Evolutionary conservation across 441 rosid species (phyloP).

Genomic region (Biscutella laevigata): DNA sequence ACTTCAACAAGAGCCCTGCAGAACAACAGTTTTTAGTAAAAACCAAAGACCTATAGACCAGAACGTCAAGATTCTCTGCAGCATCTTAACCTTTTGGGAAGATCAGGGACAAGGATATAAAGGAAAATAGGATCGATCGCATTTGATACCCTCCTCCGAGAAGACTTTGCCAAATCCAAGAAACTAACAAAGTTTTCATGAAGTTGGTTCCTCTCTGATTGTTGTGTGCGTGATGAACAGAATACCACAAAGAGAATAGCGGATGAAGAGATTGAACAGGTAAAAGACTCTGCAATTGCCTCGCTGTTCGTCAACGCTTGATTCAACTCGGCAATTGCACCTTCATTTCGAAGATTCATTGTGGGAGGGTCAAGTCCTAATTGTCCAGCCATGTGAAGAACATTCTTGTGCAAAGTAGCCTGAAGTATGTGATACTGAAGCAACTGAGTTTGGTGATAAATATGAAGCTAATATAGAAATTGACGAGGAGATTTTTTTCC

Average conservation of each 20-base stretch:
- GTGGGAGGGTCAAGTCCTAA: slow-evolving; percentile 89
- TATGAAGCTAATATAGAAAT: neutral
- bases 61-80: neutral
- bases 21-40: slow-evolving; percentile 3
- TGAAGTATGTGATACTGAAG: slow-evolving; percentile 13
- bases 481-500: neutral
- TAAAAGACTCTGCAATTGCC: slow-evolving; percentile 71
- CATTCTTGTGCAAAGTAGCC: slow-evolving; percentile 83
- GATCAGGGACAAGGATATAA: slow-evolving; percentile 68
- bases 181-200: slow-evolving; percentile 48
- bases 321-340: slow-evolving; percentile 60
- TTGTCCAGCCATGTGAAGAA: slow-evolving; percentile 95
- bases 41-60: neutral
- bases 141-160: slow-evolving; percentile 24
- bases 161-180: slow-evolving; percentile 39
- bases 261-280: slow-evolving; percentile 64
- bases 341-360: slow-evolving; percentile 57
- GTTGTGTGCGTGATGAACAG: slow-evolving; percentile 52
- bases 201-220: slow-evolving; percentile 47
- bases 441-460: slow-evolving; percentile 1
- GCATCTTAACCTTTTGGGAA: slow-evolving; percentile 75
- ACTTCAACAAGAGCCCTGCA: slow-evolving; percentile 85
- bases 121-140: slow-evolving; percentile 47
- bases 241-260: slow-evolving; percentile 55
- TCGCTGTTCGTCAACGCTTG: slow-evolving; percentile 83